phyloP scores from a whole-genome alignment of 208 protist species.

The Crithidia acanthocephali region DNA sequence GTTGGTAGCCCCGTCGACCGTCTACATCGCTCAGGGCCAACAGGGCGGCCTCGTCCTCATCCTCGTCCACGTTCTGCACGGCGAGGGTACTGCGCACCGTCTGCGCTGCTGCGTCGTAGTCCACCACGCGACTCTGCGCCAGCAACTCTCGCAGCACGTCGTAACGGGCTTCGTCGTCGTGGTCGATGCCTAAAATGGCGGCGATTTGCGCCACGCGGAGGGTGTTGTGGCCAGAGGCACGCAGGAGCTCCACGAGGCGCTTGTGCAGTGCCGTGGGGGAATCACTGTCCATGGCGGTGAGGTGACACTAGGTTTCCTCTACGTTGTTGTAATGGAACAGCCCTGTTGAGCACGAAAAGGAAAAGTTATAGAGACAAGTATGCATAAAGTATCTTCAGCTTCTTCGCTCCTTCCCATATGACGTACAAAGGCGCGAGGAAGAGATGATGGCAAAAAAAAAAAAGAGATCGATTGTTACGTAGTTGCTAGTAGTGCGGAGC shows the following conservation, averaged over 20 bases:
- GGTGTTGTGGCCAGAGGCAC: conserved; percentile 30
- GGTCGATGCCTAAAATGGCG: conserved; percentile 46
- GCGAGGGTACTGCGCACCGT: conserved; percentile 21
- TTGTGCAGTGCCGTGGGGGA: conserved; percentile 35
- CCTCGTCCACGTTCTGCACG: conserved; percentile 1
- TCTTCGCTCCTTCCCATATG: too few relatives aligned
- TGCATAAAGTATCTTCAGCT: too few relatives aligned
- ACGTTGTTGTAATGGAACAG: too few relatives aligned
- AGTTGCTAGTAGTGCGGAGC: too few relatives aligned
- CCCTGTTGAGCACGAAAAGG: too few relatives aligned
- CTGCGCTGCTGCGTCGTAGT: conserved; percentile 29
- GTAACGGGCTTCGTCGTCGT: conserved; percentile 20
- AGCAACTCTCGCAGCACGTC: conserved; percentile 22
- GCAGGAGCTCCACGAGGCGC: conserved; percentile 46
- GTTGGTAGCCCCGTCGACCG: background rate
- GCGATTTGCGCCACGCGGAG: conserved; percentile 52
- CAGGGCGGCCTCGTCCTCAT: conserved; percentile 28
- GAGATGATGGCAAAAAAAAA: too few relatives aligned
- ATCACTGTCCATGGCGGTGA: conserved; percentile 46
- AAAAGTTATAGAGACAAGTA: too few relatives aligned
- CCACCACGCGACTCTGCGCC: conserved; percentile 16
- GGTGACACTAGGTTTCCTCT: too few relatives aligned
- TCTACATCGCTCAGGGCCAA: conserved; percentile 30
- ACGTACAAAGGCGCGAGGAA: too few relatives aligned
- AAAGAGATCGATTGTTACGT: too few relatives aligned